Conservation (phyloP, 768 basidiomycete genomes). For the Ramaria rubella region DNA sequence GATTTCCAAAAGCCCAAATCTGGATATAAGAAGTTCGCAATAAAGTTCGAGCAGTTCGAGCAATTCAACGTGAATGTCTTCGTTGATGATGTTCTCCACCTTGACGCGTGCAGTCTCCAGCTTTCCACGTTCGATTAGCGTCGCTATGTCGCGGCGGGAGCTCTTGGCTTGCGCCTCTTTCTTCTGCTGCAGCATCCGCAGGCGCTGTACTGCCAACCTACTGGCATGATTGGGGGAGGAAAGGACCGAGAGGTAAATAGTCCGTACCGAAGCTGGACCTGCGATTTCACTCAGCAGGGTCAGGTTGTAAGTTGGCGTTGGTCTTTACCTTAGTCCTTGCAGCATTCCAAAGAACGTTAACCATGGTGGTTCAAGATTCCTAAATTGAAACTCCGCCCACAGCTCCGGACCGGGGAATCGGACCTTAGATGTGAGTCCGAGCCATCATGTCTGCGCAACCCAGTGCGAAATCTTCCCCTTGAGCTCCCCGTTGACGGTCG, state of each 20-base stretch:
- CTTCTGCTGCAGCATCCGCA: conserved; percentile 87
- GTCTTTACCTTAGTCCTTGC: conserved; percentile 18
- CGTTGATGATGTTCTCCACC: conserved; percentile 81
- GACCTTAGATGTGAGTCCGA: no score
- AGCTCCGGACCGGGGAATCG: no score
- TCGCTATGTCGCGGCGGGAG: conserved; percentile 73
- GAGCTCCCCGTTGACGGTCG: no score
- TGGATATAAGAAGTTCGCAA: conserved; percentile 85
- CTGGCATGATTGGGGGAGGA: conserved; percentile 6
- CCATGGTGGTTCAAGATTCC: background rate
- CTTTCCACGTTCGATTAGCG: conserved; percentile 71
- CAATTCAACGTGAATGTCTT: conserved; percentile 80
- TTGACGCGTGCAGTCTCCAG: conserved; percentile 80
- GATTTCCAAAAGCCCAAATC: conserved; percentile 88
- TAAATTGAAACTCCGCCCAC: conserved; percentile 4
- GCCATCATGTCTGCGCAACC: no score
- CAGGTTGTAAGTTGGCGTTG: background rate
- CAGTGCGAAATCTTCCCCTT: no score
- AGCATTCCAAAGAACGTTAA: conserved; percentile 16
- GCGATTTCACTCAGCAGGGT: background rate
- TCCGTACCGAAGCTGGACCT: conserved; percentile 16
- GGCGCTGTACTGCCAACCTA: conserved; percentile 78
- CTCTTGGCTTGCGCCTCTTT: conserved; percentile 77
- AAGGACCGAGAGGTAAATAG: conserved; percentile 2
- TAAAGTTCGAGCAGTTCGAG: conserved; percentile 92